phyloP scores from a whole-genome alignment of 1,139 yeast species.

The Blastobotrys capitulatus region DNA sequence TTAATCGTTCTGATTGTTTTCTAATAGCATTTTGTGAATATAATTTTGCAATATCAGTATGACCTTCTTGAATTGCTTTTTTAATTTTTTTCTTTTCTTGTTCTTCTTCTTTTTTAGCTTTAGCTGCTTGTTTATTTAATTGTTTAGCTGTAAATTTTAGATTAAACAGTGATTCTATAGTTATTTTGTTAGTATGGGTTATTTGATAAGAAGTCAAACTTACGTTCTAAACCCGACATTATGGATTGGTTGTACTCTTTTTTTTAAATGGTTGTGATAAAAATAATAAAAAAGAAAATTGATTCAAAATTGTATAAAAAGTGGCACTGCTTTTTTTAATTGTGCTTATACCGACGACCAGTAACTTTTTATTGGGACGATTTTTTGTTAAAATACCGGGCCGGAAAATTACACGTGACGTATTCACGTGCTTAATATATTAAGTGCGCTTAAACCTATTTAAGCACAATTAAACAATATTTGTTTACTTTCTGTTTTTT shows the following conservation, averaged over 20 bases:
- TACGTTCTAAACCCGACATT: conserved; percentile 48
- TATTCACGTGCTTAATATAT: too few relatives aligned
- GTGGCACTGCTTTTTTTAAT: too few relatives aligned
- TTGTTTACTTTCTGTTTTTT: too few relatives aligned
- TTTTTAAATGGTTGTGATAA: not conserved
- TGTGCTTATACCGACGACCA: too few relatives aligned
- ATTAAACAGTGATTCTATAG: conserved; percentile 48
- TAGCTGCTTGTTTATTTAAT: conserved; percentile 80
- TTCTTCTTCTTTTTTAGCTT: conserved; percentile 86
- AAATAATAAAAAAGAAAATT: not conserved
- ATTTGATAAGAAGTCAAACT: conserved; percentile 24
- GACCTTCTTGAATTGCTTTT: conserved; percentile 81
- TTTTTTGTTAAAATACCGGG: too few relatives aligned
- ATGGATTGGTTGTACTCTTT: too few relatives aligned
- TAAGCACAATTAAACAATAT: too few relatives aligned
- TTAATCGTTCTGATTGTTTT: conserved; percentile 81
- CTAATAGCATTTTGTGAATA: conserved; percentile 96
- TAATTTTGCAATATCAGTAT: conserved; percentile 86
- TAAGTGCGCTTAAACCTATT: too few relatives aligned
- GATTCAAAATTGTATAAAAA: too few relatives aligned
- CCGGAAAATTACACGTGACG: too few relatives aligned
- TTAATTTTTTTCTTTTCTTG: conserved; percentile 84
- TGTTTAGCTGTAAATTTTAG: conserved; percentile 86
- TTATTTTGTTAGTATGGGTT: not conserved
- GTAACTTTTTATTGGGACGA: too few relatives aligned